Percentiles rank a stretch among this genome's conserved stretches.
These are phyloP conservation scores for Nigrospora sphaerica DNA, from an alignment of 2,329 filamentous ascomycete genomes.

Conservation along the genomic window DNA sequence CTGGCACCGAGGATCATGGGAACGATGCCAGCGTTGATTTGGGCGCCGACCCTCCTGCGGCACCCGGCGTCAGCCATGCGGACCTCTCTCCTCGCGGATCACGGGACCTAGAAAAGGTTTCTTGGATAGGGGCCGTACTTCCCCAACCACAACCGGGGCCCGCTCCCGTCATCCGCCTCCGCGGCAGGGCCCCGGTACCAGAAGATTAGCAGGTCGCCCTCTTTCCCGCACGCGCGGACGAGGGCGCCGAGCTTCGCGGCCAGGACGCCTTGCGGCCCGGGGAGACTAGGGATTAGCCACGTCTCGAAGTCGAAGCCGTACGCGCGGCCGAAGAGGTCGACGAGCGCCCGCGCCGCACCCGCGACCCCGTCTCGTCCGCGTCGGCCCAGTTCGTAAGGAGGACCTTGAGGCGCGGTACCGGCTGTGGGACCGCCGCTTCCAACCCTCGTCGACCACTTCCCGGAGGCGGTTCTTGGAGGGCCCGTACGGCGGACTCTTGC, in stretches of 20 bases:
- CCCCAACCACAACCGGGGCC: conserved; percentile 1
- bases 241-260: not conserved
- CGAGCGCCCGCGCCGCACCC: conserved; percentile 1
- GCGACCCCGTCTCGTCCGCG: not conserved
- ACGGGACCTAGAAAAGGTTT: too few species aligned
- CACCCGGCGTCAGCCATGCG: not conserved
- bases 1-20: not conserved
- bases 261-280: not conserved
- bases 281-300: conserved; percentile 1
- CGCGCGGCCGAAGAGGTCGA: not conserved
- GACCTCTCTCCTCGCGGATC: too few species aligned
- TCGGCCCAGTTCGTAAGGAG: conserved; percentile 4
- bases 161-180: not conserved
- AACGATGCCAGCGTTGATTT: conserved; percentile 2
- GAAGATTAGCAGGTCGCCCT: conserved; percentile 2
- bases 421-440: not conserved
- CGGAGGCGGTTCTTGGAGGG: not conserved
- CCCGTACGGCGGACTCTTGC: too few species aligned
- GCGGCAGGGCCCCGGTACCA: conserved; percentile 4
- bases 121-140: not conserved
- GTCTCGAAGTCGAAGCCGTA: conserved; percentile 3
- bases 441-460: not conserved
- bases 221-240: not conserved
- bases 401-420: conserved; percentile 2
- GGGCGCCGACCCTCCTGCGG: not conserved